Evolutionary conservation across 108 stramenopile genomes (phyloP).

Genomic region (Ochromonas danica): DNA sequence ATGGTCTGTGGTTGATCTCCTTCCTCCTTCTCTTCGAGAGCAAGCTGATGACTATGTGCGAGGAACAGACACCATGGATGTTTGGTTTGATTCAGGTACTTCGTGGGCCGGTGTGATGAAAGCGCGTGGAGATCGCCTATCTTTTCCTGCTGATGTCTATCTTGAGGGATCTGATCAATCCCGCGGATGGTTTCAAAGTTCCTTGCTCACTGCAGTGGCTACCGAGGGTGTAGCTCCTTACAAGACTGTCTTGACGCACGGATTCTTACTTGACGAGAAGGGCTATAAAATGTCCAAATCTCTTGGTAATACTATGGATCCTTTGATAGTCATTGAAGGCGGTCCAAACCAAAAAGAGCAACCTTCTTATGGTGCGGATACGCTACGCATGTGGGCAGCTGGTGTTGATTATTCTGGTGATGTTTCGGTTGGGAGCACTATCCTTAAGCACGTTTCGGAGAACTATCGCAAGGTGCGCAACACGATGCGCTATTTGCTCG

Average conservation of each 20-base stretch:
- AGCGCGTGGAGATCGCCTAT: slow-evolving; percentile 67
- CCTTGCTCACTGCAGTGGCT: slow-evolving; percentile 89
- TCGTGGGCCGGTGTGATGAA: slow-evolving; percentile 91
- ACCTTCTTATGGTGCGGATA: slow-evolving; percentile 93
- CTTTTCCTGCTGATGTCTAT: slow-evolving; percentile 32
- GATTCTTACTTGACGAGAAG: slow-evolving; percentile 95
- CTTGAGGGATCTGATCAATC: slow-evolving; percentile 80
- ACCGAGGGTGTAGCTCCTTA: slow-evolving; percentile 72
- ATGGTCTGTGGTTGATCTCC: slow-evolving; percentile 77
- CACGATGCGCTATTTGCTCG: slow-evolving; percentile 87
- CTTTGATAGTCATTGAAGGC: slow-evolving; percentile 46
- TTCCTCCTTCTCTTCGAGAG: slow-evolving; percentile 73
- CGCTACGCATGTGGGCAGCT: slow-evolving; percentile 94
- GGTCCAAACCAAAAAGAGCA: slow-evolving; percentile 50
- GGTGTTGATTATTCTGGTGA: slow-evolving; percentile 92
- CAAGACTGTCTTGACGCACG: slow-evolving; percentile 94
- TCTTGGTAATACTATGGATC: slow-evolving; percentile 6
- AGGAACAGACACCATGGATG: slow-evolving; percentile 99
- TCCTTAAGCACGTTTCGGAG: slow-evolving; percentile 88
- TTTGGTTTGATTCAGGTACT: slow-evolving; percentile 97
- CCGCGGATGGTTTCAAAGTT: slow-evolving; percentile 98
- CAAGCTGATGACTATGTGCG: slow-evolving; percentile 84
- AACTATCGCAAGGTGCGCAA: slow-evolving; percentile 91
- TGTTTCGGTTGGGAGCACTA: slow-evolving; percentile 79
- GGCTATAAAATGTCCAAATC: slow-evolving; percentile 70